Evolutionary conservation across 768 basidiomycete species (phyloP).

Genomic region (Cystofilobasidium capitatum): DNA sequence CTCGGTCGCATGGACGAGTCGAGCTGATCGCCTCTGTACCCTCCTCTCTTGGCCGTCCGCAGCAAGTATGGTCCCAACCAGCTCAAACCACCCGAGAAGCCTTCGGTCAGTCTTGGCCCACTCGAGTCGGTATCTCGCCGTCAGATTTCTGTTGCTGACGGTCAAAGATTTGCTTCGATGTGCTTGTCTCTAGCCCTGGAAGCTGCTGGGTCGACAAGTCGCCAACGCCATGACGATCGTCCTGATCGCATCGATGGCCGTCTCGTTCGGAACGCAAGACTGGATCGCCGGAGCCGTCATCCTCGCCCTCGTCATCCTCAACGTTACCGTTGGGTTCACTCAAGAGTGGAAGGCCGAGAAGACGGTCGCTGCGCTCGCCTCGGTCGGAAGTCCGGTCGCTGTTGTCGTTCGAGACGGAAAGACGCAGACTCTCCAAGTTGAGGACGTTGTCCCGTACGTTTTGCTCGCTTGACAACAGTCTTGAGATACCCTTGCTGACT

Average conservation of each 20-base stretch:
- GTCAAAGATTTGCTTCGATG: slow-evolving; percentile 20
- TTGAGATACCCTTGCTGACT: too few species aligned
- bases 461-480: not conserved
- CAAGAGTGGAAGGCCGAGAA: slow-evolving; percentile 42
- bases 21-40: not conserved
- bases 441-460: slow-evolving; percentile 37
- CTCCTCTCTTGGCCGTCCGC: not conserved
- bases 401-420: slow-evolving; percentile 36
- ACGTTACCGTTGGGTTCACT: slow-evolving; percentile 37
- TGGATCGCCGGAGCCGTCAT: slow-evolving; percentile 34
- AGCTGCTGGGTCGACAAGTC: slow-evolving; percentile 30
- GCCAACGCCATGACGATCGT: slow-evolving; percentile 44
- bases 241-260: slow-evolving; percentile 13
- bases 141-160: not conserved
- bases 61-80: slow-evolving; percentile 37
- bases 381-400: slow-evolving; percentile 41
- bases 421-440: slow-evolving; percentile 30
- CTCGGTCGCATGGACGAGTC: too few species aligned
- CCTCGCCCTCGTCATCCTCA: slow-evolving; percentile 38
- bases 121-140: not conserved
- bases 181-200: slow-evolving; percentile 32
- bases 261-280: slow-evolving; percentile 27
- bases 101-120: slow-evolving; percentile 16
- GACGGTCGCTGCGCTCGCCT: slow-evolving; percentile 42
- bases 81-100: slow-evolving; percentile 36